These are phyloP conservation scores for Alloascoidea hylecoeti DNA, from an alignment of 805 yeast species.

Conservation along the genomic window DNA sequence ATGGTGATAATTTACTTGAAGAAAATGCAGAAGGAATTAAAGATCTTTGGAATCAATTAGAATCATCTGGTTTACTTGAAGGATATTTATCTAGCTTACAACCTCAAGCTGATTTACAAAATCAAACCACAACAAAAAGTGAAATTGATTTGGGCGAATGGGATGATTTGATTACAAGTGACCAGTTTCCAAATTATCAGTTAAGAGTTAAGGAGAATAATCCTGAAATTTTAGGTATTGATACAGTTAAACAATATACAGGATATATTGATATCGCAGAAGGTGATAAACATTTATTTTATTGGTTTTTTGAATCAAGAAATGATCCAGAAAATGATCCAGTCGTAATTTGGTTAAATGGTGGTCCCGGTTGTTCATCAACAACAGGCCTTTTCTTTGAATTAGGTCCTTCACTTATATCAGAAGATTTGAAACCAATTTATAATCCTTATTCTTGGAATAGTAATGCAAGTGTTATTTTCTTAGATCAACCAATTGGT, in stretches of 20 bases:
- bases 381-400: conserved; percentile 69
- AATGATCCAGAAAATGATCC: conserved; percentile 73
- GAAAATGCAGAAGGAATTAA: too few species aligned
- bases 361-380: conserved; percentile 82
- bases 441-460: conserved; percentile 71
- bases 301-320: conserved; percentile 72
- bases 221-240: conserved; percentile 56
- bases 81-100: too few species aligned
- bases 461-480: conserved; percentile 63
- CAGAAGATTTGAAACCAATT: conserved; percentile 40
- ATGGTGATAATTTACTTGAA: too few species aligned
- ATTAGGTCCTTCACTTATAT: conserved; percentile 60
- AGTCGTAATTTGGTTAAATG: conserved; percentile 67
- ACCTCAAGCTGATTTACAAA: too few species aligned
- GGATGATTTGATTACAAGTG: conserved; percentile 19
- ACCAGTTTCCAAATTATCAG: conserved; percentile 22
- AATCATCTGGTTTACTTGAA: too few species aligned
- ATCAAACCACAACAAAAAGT: too few species aligned
- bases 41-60: too few species aligned
- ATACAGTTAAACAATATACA: conserved; percentile 58
- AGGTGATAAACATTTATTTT: conserved; percentile 67
- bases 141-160: too few species aligned
- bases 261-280: conserved; percentile 73
- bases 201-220: conserved; percentile 35
- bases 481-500: conserved; percentile 72